phyloP scores from a whole-genome alignment of 2,329 filamentous ascomycete species.

The Fusarium irregulare region DNA sequence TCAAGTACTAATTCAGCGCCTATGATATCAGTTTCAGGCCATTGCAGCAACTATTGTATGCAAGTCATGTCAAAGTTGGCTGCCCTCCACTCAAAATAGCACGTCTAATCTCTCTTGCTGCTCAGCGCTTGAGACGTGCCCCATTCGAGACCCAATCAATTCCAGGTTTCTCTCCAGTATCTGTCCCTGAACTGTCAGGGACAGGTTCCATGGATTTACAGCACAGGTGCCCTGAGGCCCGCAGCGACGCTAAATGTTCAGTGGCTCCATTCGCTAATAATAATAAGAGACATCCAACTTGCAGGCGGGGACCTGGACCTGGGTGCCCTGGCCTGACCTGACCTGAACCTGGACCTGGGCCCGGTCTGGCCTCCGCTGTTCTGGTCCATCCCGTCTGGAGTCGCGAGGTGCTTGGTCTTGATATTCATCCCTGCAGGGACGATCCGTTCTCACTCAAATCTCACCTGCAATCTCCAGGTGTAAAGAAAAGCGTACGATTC shows the following conservation, averaged over 20 bases:
- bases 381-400: conserved; percentile 23
- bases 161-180: conserved; percentile 27
- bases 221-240: conserved; percentile 38
- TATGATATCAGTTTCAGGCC: conserved; percentile 34
- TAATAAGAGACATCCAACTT: conserved; percentile 30
- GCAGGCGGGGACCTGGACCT: conserved; percentile 35
- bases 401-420: conserved; percentile 32
- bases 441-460: conserved; percentile 49
- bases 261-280: conserved; percentile 45
- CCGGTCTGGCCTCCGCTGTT: conserved; percentile 2
- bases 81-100: conserved; percentile 43
- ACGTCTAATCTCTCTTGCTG: conserved; percentile 44
- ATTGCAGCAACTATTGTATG: conserved; percentile 41
- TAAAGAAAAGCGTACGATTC: conserved; percentile 17
- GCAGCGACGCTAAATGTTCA: conserved; percentile 44
- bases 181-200: conserved; percentile 15
- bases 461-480: conserved; percentile 48
- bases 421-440: conserved; percentile 50
- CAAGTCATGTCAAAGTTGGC: conserved; percentile 39
- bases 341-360: background rate
- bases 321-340: conserved; percentile 32
- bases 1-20: conserved; percentile 14
- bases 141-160: conserved; percentile 41
- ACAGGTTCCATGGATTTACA: conserved; percentile 14
- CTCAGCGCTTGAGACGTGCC: conserved; percentile 41